Conservation (phyloP, 108 stramenopile genomes). For the Bacterosira constricta region DNA sequence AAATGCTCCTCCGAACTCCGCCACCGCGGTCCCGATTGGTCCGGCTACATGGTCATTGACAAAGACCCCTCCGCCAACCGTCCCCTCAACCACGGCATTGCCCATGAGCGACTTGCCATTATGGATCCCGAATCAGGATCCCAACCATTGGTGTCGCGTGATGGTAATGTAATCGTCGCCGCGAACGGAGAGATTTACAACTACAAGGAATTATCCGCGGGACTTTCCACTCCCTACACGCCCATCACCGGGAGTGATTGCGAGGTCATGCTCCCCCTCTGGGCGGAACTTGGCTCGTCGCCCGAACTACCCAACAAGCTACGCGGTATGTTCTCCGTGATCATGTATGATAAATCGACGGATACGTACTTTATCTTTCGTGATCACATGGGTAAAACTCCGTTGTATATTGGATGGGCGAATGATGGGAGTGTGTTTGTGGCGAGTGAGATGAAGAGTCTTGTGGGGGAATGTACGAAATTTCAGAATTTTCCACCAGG, state of each 20-base stretch:
- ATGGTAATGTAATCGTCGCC: slow-evolving; percentile 88
- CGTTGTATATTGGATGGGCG: slow-evolving; percentile 96
- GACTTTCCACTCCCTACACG: slow-evolving; percentile 66
- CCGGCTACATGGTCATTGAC: slow-evolving; percentile 87
- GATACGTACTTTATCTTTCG: slow-evolving; percentile 91
- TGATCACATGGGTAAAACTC: slow-evolving; percentile 98
- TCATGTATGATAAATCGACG: slow-evolving; percentile 86
- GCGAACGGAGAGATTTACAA: slow-evolving; percentile 99
- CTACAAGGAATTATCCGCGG: slow-evolving; percentile 92
- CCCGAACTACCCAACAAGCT: slow-evolving; percentile 72
- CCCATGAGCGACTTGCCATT: slow-evolving; percentile 97
- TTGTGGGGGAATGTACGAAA: slow-evolving; percentile 77
- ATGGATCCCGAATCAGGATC: slow-evolving; percentile 97
- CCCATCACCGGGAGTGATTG: slow-evolving; percentile 96
- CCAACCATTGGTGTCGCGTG: slow-evolving; percentile 89
- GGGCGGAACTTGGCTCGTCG: slow-evolving; percentile 79
- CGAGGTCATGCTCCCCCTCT: slow-evolving; percentile 94
- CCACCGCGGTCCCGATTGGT: slow-evolving; percentile 99
- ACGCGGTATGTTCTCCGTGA: slow-evolving; percentile 97
- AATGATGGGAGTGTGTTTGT: slow-evolving; percentile 94
- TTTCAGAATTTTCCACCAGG: slow-evolving; percentile 96
- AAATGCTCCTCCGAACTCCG: slow-evolving; percentile 87
- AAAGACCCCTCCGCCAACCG: slow-evolving; percentile 34
- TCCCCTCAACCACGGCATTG: slow-evolving; percentile 86
- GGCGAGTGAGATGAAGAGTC: slow-evolving; percentile 94